These are phyloP conservation scores for Lepidium sativum DNA, from an alignment of 345 rosid genomes.

Conservation along the genomic window DNA sequence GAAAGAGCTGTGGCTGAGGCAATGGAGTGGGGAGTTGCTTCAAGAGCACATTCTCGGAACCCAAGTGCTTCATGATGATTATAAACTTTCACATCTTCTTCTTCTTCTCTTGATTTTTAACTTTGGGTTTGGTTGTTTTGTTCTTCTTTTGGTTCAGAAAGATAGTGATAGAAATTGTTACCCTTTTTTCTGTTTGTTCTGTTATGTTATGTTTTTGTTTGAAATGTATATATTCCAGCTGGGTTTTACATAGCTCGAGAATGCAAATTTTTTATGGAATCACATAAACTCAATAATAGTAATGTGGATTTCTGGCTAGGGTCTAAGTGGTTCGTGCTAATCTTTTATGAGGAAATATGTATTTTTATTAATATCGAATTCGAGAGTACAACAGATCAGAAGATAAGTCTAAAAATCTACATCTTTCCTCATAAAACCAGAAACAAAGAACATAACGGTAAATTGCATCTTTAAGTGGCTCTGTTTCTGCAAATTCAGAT, in stretches of 20 bases:
- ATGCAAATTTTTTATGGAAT: background rate
- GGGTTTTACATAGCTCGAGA: slow-evolving; percentile 18
- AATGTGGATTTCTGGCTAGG: no score
- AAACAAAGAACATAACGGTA: background rate
- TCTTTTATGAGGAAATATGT: no score
- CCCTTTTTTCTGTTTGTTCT: background rate
- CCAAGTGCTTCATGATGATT: slow-evolving; percentile 29
- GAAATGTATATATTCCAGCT: slow-evolving; percentile 21
- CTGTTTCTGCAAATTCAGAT: background rate
- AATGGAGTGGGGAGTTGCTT: slow-evolving; percentile 53
- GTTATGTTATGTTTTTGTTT: background rate
- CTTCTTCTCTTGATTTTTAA: background rate
- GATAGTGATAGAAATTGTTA: slow-evolving; percentile 13
- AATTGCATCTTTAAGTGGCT: background rate
- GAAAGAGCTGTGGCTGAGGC: slow-evolving; percentile 59
- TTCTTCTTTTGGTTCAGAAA: background rate
- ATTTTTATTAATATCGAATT: no score
- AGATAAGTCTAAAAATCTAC: no score
- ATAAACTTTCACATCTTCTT: background rate
- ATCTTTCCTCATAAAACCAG: no score
- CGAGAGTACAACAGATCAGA: no score
- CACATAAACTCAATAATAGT: no score
- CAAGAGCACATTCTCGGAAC: slow-evolving; percentile 29
- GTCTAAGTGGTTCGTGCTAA: no score
- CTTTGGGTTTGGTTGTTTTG: background rate